A percentile compares a stretch with the other conserved stretches of the same genome.
These are phyloP conservation scores for Pulveroboletus frians DNA, from an alignment of 768 basidiomycete genomes.

Conservation along the genomic window DNA sequence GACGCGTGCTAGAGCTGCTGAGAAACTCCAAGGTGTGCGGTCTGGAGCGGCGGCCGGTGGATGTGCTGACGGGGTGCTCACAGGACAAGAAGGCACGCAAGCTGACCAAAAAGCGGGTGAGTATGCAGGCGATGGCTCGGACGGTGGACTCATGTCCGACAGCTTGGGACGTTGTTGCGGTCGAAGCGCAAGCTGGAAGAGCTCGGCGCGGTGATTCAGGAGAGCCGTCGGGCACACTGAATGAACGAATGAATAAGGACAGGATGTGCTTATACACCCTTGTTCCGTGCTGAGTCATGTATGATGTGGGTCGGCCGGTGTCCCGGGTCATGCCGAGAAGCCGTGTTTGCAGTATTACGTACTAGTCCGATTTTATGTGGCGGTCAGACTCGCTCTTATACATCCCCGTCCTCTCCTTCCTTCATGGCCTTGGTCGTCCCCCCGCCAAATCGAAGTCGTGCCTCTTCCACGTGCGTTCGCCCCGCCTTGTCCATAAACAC, in stretches of 20 bases:
- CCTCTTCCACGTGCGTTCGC: slow-evolving; percentile 55
- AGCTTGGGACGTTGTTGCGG: slow-evolving; percentile 97
- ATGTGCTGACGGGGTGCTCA: background rate
- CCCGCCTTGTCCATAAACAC: slow-evolving; percentile 47
- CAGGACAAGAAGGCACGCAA: slow-evolving; percentile 99
- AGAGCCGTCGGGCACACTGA: slow-evolving; percentile 75
- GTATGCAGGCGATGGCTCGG: slow-evolving; percentile 27
- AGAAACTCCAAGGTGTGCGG: slow-evolving; percentile 87
- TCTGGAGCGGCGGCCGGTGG: background rate
- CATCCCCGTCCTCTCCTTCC: background rate
- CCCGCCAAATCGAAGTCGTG: slow-evolving; percentile 45
- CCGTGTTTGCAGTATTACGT: slow-evolving; percentile 21
- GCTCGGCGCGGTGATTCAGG: slow-evolving; percentile 85
- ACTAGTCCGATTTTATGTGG: slow-evolving; percentile 17
- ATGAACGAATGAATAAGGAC: background rate
- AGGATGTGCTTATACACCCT: background rate
- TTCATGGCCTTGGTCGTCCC: slow-evolving; percentile 35
- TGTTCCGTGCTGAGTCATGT: slow-evolving; percentile 10
- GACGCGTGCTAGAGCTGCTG: slow-evolving; percentile 95
- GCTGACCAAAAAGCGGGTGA: slow-evolving; percentile 97
- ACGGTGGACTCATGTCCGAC: background rate
- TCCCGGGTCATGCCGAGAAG: slow-evolving; percentile 16
- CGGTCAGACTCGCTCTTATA: slow-evolving; percentile 2
- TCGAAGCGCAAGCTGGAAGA: slow-evolving; percentile 99
- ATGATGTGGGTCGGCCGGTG: background rate